Base-by-base conservation (phyloP, 2,329 filamentous ascomycete genomes). In the Arachnomyces sp. region DNA sequence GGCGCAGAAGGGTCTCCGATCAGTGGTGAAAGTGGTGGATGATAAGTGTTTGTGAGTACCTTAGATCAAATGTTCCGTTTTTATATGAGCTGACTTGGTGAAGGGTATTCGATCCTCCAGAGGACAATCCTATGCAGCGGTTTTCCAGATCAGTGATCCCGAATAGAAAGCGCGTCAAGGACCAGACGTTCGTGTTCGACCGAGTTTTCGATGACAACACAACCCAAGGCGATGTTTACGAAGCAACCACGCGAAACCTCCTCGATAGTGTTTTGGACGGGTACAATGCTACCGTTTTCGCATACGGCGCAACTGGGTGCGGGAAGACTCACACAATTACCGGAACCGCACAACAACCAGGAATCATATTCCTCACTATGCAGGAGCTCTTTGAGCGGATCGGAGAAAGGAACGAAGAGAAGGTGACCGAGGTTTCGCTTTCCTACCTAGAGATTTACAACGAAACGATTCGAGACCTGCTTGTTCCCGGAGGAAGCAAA, bases 381-480 rank as follows among this genome's bases (percentile, higher is more conserved):
- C 90, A 96, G 64, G 92, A 98, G 64, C 72, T 98, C 16, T 98
- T 98, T 57, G 92, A 98, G 67, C 86, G 90, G 63, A 94, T 98
- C 50, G 71, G 73, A n/a, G 92, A 96, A 42, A 69, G 85, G 39
- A 82, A 81, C 46, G 79, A 84, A 43, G 88, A 94, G 45, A 96
- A 95, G 64, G 73, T 80, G 18, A 92, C 88, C 3, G 92, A 96
- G 55, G 72, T 98, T 39, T 87, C 89, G 0, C 76, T 98, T 12
- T 95, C 89, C 0, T 98, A 96, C 56, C 74, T 98, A 29, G 92
- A 98, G 60, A 98, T 98, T 48, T 98, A 98, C 73, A 98, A 98
- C 60, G 92, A 98, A 68, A 95, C 89, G 0, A 98, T 98, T 54
- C 85, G 92, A 38, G 92, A 98, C 66, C 68, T 98, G 55, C 72